A percentile compares a stretch with the other conserved stretches of the same genome.
Conservation (phyloP, 2,329 filamentous ascomycete species). For the Colletotrichum abscissum region DNA sequence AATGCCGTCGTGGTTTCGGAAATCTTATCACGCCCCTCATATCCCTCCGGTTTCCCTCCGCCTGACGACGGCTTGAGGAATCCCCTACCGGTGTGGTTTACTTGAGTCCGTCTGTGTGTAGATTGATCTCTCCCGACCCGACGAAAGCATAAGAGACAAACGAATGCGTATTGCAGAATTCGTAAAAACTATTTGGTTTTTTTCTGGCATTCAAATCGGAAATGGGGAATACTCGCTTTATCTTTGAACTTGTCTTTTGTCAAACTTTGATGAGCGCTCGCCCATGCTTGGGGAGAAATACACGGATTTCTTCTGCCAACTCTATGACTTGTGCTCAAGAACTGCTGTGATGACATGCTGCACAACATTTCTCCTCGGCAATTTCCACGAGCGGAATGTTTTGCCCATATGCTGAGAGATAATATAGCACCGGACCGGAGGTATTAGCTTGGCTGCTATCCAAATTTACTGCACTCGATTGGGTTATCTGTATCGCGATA, state of each 20-base stretch:
- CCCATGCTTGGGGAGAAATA: conserved; percentile 7
- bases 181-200: conserved; percentile 31
- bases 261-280: conserved; percentile 7
- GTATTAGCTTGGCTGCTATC: no score
- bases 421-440: no score
- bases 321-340: neutral
- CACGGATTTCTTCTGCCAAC: conserved; percentile 8
- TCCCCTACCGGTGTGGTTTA: neutral
- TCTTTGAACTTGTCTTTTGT: conserved; percentile 15
- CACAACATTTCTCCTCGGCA: neutral
- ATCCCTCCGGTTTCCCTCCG: conserved; percentile 5
- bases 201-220: conserved; percentile 33
- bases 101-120: neutral
- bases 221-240: conserved; percentile 24
- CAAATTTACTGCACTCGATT: no score
- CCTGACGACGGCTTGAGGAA: conserved; percentile 8
- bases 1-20: conserved; percentile 17
- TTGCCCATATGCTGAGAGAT: no score
- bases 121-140: neutral
- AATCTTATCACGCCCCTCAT: neutral
- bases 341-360: neutral
- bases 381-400: no score
- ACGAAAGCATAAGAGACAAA: conserved; percentile 29
- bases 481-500: no score
- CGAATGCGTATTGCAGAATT: conserved; percentile 34